phyloP scores from a whole-genome alignment of 2,329 filamentous ascomycete species.

The Epichloe coenophiala region DNA sequence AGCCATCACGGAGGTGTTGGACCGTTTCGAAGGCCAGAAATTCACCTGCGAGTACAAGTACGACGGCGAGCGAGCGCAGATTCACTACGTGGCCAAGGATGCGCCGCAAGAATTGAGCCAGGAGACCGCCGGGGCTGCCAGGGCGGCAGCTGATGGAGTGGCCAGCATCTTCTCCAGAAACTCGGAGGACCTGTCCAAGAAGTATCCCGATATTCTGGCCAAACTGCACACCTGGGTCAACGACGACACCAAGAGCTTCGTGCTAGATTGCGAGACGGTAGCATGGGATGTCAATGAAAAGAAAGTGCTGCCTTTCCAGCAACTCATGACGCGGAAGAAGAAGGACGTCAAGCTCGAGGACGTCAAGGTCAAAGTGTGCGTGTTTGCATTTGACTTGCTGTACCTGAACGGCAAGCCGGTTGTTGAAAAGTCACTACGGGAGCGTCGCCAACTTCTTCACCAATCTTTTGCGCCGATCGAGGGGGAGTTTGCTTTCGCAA shows the following conservation, averaged over 20 bases:
- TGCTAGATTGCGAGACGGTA: conserved; percentile 96
- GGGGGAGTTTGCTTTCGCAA: conserved; percentile 90
- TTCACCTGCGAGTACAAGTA: conserved; percentile 99
- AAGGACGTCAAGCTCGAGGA: conserved; percentile 95
- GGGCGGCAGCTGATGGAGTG: conserved; percentile 58
- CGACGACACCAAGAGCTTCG: conserved; percentile 80
- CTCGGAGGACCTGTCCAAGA: conserved; percentile 91
- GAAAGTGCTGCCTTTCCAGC: conserved; percentile 93
- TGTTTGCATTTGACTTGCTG: conserved; percentile 90
- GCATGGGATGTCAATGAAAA: conserved; percentile 93
- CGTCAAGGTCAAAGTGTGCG: conserved; percentile 91
- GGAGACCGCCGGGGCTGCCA: conserved; percentile 43
- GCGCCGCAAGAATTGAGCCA: conserved; percentile 55
- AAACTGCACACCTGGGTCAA: conserved; percentile 88
- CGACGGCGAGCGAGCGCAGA: conserved; percentile 94
- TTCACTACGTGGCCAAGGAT: conserved; percentile 86
- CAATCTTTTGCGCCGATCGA: conserved; percentile 63
- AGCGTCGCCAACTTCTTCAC: conserved; percentile 65
- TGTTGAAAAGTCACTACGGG: conserved; percentile 74
- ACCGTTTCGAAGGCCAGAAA: conserved; percentile 86
- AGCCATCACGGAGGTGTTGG: conserved; percentile 91
- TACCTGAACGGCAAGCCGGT: conserved; percentile 86
- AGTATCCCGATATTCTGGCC: conserved; percentile 88
- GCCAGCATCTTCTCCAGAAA: conserved; percentile 94
- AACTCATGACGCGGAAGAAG: conserved; percentile 93